Evolutionary conservation across 2,329 filamentous ascomycete genomes (phyloP).

Genomic region (Fusarium tupiense): DNA sequence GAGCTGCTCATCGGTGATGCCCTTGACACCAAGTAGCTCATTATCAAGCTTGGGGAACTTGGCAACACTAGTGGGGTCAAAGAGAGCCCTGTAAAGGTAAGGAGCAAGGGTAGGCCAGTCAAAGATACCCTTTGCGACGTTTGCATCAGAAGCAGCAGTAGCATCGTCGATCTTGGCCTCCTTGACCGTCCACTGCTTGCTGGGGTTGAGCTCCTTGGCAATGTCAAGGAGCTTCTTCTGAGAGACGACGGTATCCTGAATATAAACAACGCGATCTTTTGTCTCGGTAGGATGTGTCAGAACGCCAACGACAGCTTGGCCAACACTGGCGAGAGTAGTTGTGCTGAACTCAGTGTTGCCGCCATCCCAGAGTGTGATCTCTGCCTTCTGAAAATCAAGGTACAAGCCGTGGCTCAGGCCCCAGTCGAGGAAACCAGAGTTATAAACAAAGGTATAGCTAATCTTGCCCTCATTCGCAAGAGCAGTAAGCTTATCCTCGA

Average conservation of each 20-base stretch:
- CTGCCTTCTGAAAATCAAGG: constrained; percentile 51
- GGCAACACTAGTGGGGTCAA: constrained; percentile 46
- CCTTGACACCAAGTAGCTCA: constrained; percentile 56
- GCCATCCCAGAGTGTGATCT: constrained; percentile 58
- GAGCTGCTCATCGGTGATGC: constrained; percentile 53
- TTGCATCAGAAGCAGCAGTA: constrained; percentile 41
- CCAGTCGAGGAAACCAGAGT: constrained; percentile 70
- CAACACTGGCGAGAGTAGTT: constrained; percentile 59
- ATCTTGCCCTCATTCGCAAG: constrained; percentile 53
- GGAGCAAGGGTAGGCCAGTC: constrained; percentile 45
- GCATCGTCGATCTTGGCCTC: constrained; percentile 45
- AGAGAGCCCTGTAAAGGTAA: constrained; percentile 48
- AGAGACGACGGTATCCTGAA: constrained; percentile 56
- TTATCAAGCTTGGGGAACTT: constrained; percentile 53
- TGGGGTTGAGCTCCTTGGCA: constrained; percentile 59
- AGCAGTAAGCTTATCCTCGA: constrained; percentile 53
- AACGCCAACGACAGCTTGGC: constrained; percentile 58
- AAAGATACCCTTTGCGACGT: constrained; percentile 44
- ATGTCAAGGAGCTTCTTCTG: constrained; percentile 57
- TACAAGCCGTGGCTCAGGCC: constrained; percentile 55
- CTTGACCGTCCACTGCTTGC: constrained; percentile 59
- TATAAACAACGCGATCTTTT: constrained; percentile 59
- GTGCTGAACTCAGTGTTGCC: constrained; percentile 59
- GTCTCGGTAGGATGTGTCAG: constrained; percentile 62
- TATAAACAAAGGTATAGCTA: constrained; percentile 65